Percentiles rank a stretch among this genome's conserved stretches.
phyloP scores from a whole-genome alignment of 2,329 filamentous ascomycete species.

The Claviceps quebecensis region DNA sequence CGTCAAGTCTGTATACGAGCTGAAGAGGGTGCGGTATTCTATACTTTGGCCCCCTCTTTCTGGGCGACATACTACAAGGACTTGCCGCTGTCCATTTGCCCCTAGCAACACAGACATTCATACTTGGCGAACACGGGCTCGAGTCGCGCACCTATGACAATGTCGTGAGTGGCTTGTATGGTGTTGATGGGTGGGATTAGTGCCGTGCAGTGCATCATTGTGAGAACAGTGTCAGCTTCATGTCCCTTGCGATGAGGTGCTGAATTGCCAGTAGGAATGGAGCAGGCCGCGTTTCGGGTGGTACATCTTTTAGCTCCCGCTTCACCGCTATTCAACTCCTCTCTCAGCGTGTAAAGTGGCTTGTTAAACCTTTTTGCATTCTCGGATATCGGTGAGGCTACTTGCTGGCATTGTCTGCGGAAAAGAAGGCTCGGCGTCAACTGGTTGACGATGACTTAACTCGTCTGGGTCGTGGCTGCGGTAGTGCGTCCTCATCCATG shows the following conservation, averaged over 20 bases:
- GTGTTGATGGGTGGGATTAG: too few species aligned
- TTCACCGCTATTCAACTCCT: neutral
- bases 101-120: neutral
- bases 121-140: too few species aligned
- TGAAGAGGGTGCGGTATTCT: neutral
- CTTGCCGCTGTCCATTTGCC: neutral
- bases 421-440: neutral
- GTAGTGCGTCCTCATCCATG: neutral
- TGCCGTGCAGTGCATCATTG: too few species aligned
- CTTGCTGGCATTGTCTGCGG: neutral
- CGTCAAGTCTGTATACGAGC: neutral
- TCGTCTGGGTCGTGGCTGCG: neutral
- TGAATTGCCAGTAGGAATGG: neutral
- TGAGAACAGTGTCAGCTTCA: too few species aligned
- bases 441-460: neutral
- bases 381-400: neutral
- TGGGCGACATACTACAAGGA: too few species aligned
- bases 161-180: neutral
- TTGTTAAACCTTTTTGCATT: too few species aligned
- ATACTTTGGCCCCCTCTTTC: neutral
- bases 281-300: neutral
- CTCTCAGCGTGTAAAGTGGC: neutral
- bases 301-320: neutral
- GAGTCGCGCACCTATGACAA: neutral
- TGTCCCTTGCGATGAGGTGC: too few species aligned